These are phyloP conservation scores for Colletotrichum chrysophilum DNA, from an alignment of 2,329 filamentous ascomycete genomes.

Conservation along the genomic window DNA sequence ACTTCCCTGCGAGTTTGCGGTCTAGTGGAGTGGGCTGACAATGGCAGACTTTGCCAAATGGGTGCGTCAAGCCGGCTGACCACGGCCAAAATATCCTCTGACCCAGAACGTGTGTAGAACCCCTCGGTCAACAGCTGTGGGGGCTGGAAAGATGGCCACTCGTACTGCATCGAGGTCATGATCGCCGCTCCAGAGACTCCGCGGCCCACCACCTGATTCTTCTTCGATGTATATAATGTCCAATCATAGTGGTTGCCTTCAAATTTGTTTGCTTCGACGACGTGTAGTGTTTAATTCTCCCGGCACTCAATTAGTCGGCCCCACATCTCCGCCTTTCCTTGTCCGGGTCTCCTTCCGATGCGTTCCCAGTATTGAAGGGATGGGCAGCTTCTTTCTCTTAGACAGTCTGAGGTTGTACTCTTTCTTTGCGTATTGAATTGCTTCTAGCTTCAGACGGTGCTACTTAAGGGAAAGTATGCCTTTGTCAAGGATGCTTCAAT, in stretches of 20 bases:
- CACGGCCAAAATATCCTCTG: neutral
- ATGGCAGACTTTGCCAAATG: neutral
- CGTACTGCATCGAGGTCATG: no score
- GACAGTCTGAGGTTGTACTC: neutral
- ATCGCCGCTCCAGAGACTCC: no score
- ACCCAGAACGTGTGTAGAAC: neutral
- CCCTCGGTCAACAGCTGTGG: neutral
- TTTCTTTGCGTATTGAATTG: rapidly evolving
- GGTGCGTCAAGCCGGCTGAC: neutral
- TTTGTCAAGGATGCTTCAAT: neutral
- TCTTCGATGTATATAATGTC: neutral
- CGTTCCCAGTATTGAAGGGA: neutral
- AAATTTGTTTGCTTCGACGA: neutral
- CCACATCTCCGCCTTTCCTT: neutral
- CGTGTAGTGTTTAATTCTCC: neutral
- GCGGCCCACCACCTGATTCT: no score
- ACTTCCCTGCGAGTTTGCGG: rapidly evolving
- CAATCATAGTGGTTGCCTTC: neutral
- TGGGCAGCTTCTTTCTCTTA: neutral
- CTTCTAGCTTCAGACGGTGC: neutral
- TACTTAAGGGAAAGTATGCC: neutral
- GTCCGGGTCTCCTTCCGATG: neutral
- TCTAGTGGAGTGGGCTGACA: neutral
- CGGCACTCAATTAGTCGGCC: rapidly evolving
- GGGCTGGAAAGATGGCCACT: neutral